Base-by-base conservation (phyloP, 2,329 filamentous ascomycete genomes). In the Shiraia sp. region DNA sequence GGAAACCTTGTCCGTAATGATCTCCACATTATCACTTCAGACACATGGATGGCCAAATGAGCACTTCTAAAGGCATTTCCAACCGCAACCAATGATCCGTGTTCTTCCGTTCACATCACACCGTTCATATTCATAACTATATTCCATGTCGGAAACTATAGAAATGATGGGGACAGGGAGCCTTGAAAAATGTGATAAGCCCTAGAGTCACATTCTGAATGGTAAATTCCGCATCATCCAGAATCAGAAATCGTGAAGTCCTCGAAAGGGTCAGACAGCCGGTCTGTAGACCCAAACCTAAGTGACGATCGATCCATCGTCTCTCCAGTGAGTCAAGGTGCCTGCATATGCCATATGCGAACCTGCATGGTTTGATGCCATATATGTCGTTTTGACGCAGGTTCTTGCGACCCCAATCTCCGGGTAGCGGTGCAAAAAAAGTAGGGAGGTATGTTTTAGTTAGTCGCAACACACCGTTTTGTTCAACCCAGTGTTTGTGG, bases 31-130 rank as follows among this genome's bases (percentile, higher is more conserved):
- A 33, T 30, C 35, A 46, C 44, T n/a, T n/a, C n/a, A n/a, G n/a
- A n/a, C n/a, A n/a, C n/a, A n/a, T n/a, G 44, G 35, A 55, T 53
- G 44, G 53, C 38, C 44, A 44, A 45, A 47, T 47, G 47, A 51
- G 49, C 42, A 46, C 15, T 27, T 10, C 34, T 37, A n/a, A 29
- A 52, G 47, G 46, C 42, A 42, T n/a, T n/a, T n/a, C n/a, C n/a
- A n/a, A n/a, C n/a, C n/a, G 32, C 42, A 47, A 34, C 42, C 45
- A 40, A 25, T 23, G 16, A 13, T 25, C 24, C 16, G 15, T 23
- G 16, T 27, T 14, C 8, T 27, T 29, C n/a, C 25, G 16, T 25
- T 19, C 22, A 16, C 23, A 38, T 47, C 49, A 53, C 49, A 53
- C 51, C 46, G 45, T 53, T 53, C 30, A 26, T 29, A 40, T 17